These are phyloP conservation scores for Sarocladium oryzae DNA, from an alignment of 2,329 filamentous ascomycete genomes.

Conservation along the genomic window DNA sequence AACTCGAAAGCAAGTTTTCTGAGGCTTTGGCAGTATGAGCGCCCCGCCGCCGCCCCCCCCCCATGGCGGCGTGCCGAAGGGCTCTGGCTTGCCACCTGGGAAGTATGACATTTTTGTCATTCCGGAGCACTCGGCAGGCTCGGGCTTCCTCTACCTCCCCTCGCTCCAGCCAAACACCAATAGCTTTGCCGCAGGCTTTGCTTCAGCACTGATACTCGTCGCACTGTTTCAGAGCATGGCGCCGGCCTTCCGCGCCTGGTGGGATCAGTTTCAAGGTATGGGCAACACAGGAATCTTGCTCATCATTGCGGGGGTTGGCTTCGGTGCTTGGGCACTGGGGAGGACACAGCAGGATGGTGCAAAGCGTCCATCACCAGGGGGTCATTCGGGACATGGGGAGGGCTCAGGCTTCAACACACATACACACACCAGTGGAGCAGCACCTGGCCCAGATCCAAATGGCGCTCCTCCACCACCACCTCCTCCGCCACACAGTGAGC, in stretches of 20 bases:
- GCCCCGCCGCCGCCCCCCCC: slow-evolving; percentile 75
- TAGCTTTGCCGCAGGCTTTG: slow-evolving; percentile 84
- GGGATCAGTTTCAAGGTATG: slow-evolving; percentile 61
- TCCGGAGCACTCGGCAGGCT: slow-evolving; percentile 81
- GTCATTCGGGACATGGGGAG: slow-evolving; percentile 10
- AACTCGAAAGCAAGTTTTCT: not conserved
- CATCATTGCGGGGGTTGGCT: slow-evolving; percentile 64
- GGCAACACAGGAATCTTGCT: slow-evolving; percentile 68
- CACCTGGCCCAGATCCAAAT: slow-evolving; percentile 16
- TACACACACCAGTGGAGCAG: not conserved
- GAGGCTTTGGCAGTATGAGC: slow-evolving; percentile 31
- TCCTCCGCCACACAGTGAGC: slow-evolving; percentile 16
- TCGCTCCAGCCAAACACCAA: slow-evolving; percentile 80
- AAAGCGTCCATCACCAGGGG: not conserved
- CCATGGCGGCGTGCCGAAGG: slow-evolving; percentile 71
- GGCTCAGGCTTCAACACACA: slow-evolving; percentile 3
- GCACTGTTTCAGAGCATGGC: slow-evolving; percentile 66
- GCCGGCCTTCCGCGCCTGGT: slow-evolving; percentile 69
- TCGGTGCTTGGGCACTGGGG: slow-evolving; percentile 65
- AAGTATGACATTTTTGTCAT: slow-evolving; percentile 98
- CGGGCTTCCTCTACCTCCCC: slow-evolving; percentile 90
- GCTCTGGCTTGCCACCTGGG: slow-evolving; percentile 68
- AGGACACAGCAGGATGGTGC: slow-evolving; percentile 29
- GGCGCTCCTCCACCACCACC: slow-evolving; percentile 13
- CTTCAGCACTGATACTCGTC: slow-evolving; percentile 65